Evolutionary conservation across 2,329 filamentous ascomycete genomes (phyloP), one percentile per base, ranked within the genome.

Genomic region (Pseudogymnoascus sp.): DNA sequence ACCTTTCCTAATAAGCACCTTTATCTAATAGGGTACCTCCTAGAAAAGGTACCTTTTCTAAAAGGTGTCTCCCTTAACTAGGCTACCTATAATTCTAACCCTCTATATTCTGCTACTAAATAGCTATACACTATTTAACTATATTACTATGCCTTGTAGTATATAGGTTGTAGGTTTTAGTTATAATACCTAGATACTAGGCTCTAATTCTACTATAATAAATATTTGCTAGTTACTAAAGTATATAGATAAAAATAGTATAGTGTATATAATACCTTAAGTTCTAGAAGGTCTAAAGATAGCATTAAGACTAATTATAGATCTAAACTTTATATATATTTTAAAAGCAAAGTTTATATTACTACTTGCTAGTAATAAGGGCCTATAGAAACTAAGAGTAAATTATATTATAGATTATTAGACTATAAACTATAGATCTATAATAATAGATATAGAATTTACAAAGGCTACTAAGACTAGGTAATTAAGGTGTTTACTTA

Each of bases 121-220:
- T 18, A 18, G 18, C 18, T 18, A 18, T 18, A 18, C 2, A 18
- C 18, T 18, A 18, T 18, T 18, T 18, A 18, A 18, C 18, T 18
- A 18, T 18, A 18, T 18, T 18, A 18, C 18, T 18, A 18, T 18
- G 2, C 2, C 18, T 18, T 18, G 18, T 18, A 18, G 18, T 18
- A 18, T 18, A 18, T 18, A 18, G 18, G 18, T 18, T 18, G 2
- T 18, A 18, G 18, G 18, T 18, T 18, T 18, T 18, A 18, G 18
- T 18, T 18, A 18, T 18, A 18, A 18, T 18, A 18, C 81, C 0
- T 90, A 87, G 87, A 90, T 87, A 0, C 79, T 87, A 0, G 86
- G 86, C 2, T 81, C 83, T 0, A 85, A 87, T 42, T 60, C 64
- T 2, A 69, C 70, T 8, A 67, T 69, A 1, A 31, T 55, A 12